Evolutionary conservation across 768 basidiomycete species (phyloP), one percentile per base, ranked within the genome.

Genomic region (Aureoboletus auriporus): DNA sequence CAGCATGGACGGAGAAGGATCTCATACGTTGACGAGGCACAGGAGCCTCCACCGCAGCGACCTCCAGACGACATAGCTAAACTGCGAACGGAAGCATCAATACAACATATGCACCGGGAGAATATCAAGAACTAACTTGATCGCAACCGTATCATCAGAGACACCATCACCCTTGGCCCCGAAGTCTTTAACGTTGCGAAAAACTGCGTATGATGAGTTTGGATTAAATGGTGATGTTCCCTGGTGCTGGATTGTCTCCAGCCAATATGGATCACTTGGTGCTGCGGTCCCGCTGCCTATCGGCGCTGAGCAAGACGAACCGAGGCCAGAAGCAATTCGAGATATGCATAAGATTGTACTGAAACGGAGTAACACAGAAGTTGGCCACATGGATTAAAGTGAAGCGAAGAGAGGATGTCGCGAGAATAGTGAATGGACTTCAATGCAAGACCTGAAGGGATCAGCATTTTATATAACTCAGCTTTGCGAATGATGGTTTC

Each of bases 111-210:
- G 31, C 8, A 1, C 42, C 23, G 5, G 2, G 0, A 47, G 5
- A 35, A 3, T 6, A 8, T 48, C 20, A 27, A 49, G 5, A 37
- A 36, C 45, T 14, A 44, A 83, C 84, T 85, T 87, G 63, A 88
- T 87, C 2, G 88, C 86, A 20, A 68, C 75, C 6, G 88, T 87
- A 54, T 90, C 89, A 57, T 90, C 88, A 6, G 80, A 77, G 2
- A 79, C 66, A 46, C 88, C 88, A 65, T 86, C 79, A n/a, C 72
- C 73, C 44, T 63, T 69, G 43, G 80, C 79, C 44, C 79, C 73
- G 50, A 69, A 76, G 46, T 75, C 71, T 51, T 84, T 87, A 40
- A 90, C 87, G 57, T 89, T 89, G 35, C 88, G 76, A 64, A 86
- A 89, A 12, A 89, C 84, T 42, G 62, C 89, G 90, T 6, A 66